Conservation (phyloP, 805 yeast genomes). For the Ascoidea asiatica region DNA sequence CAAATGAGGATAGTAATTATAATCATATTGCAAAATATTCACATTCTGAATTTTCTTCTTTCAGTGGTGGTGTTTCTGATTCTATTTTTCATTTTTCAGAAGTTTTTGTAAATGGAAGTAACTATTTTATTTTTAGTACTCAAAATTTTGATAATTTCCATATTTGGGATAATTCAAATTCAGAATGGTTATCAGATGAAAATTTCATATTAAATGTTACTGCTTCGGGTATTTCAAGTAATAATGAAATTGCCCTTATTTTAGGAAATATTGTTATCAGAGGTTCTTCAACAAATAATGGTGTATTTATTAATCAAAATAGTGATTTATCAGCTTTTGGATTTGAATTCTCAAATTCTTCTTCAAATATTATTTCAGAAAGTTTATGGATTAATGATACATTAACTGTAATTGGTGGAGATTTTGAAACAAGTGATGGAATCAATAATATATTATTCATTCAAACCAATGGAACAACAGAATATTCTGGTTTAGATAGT, state of each 20-base stretch:
- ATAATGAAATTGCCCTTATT: slow-evolving; percentile 12
- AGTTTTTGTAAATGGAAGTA: slow-evolving; percentile 16
- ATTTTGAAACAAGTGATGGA: slow-evolving; percentile 13
- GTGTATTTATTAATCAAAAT: slow-evolving; percentile 13
- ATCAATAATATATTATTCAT: slow-evolving; percentile 5
- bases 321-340: slow-evolving; percentile 16
- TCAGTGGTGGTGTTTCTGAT: slow-evolving; percentile 21
- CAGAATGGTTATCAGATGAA: slow-evolving; percentile 20
- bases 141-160: slow-evolving; percentile 3
- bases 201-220: slow-evolving; percentile 19
- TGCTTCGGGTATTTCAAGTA: slow-evolving; percentile 13
- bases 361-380: neutral
- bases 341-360: slow-evolving; percentile 1
- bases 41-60: slow-evolving; percentile 17
- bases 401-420: slow-evolving; percentile 13
- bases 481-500: slow-evolving; percentile 13
- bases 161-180: slow-evolving; percentile 28
- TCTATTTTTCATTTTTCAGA: slow-evolving; percentile 26
- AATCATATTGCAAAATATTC: slow-evolving; percentile 18
- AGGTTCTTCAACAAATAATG: slow-evolving; percentile 6
- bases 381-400: slow-evolving; percentile 7
- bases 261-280: slow-evolving; percentile 15
- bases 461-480: slow-evolving; percentile 3
- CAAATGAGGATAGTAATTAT: slow-evolving; percentile 18
- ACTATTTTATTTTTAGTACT: slow-evolving; percentile 28